A percentile compares a stretch with the other conserved stretches of the same genome.
Evolutionary conservation across 2,329 filamentous ascomycete genomes (phyloP).

Genomic region (Xylariales sp.): DNA sequence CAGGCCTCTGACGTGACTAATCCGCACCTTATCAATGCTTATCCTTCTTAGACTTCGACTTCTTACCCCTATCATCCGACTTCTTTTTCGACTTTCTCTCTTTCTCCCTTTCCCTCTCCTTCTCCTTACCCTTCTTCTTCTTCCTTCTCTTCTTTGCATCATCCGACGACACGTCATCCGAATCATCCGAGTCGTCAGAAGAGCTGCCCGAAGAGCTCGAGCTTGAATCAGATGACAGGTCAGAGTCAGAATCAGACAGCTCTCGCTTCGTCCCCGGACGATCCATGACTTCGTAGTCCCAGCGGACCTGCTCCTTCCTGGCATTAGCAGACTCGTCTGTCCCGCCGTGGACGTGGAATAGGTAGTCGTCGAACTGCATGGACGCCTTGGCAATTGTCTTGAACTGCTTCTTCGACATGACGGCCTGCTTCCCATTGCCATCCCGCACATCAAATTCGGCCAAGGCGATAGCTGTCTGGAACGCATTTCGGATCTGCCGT

Average conservation of each 20-base stretch:
- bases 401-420: slow-evolving; percentile 8
- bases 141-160: background rate
- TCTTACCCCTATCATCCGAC: background rate
- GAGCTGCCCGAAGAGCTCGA: slow-evolving; percentile 4
- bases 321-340: slow-evolving; percentile 13
- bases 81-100: slow-evolving; percentile 5
- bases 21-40: background rate
- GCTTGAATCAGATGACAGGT: background rate
- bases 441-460: slow-evolving; percentile 3
- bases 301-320: slow-evolving; percentile 3
- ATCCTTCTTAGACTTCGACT: slow-evolving; percentile 2
- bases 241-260: background rate
- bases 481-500: slow-evolving; percentile 11
- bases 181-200: background rate
- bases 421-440: background rate
- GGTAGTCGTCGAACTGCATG: slow-evolving; percentile 6
- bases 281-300: slow-evolving; percentile 2
- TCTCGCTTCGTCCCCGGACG: background rate
- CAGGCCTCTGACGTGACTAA: no score
- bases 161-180: background rate
- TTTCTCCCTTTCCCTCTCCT: slow-evolving; percentile 3
- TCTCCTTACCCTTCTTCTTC: slow-evolving; percentile 15
- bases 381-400: slow-evolving; percentile 6
- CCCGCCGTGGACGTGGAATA: slow-evolving; percentile 2
- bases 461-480: slow-evolving; percentile 8